Percentiles rank a stretch among this genome's conserved stretches.
Evolutionary conservation across 108 stramenopile genomes (phyloP).

Genomic region (Fistulifera solaris): DNA sequence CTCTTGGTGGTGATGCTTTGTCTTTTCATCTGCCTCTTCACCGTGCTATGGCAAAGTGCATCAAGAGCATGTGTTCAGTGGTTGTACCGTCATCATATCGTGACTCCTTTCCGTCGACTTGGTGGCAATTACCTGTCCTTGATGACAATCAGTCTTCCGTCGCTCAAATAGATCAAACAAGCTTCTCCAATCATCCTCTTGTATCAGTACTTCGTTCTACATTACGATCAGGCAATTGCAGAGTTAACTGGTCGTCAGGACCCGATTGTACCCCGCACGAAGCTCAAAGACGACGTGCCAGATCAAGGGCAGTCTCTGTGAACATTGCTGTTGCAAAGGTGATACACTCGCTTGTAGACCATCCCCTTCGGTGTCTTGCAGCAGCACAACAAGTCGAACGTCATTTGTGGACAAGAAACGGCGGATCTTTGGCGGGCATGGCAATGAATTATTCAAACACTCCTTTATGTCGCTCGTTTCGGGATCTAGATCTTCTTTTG

Average conservation of each 20-base stretch:
- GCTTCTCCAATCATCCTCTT: slow-evolving; percentile 46
- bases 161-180: slow-evolving; percentile 10
- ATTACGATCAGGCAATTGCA: slow-evolving; percentile 73
- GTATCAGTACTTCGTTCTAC: slow-evolving; percentile 57
- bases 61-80: slow-evolving; percentile 57
- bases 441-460: slow-evolving; percentile 77
- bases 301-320: slow-evolving; percentile 58
- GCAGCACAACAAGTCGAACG: slow-evolving; percentile 81
- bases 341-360: slow-evolving; percentile 77
- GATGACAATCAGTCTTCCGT: slow-evolving; percentile 34
- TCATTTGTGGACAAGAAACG: slow-evolving; percentile 85
- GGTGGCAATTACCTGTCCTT: slow-evolving; percentile 82
- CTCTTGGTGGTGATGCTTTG: slow-evolving; percentile 70
- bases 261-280: slow-evolving; percentile 73
- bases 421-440: slow-evolving; percentile 68
- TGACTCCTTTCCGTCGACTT: slow-evolving; percentile 33
- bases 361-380: slow-evolving; percentile 78
- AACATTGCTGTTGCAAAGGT: slow-evolving; percentile 80
- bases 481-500: slow-evolving; percentile 76
- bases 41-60: slow-evolving; percentile 66
- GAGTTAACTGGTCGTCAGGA: slow-evolving; percentile 80
- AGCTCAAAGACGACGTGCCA: slow-evolving; percentile 61
- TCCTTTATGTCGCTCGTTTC: slow-evolving; percentile 73
- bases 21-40: slow-evolving; percentile 87
- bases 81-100: slow-evolving; percentile 54